These are phyloP conservation scores for Exophiala xenobiotica DNA, from an alignment of 2,329 filamentous ascomycete genomes.

Conservation along the genomic window DNA sequence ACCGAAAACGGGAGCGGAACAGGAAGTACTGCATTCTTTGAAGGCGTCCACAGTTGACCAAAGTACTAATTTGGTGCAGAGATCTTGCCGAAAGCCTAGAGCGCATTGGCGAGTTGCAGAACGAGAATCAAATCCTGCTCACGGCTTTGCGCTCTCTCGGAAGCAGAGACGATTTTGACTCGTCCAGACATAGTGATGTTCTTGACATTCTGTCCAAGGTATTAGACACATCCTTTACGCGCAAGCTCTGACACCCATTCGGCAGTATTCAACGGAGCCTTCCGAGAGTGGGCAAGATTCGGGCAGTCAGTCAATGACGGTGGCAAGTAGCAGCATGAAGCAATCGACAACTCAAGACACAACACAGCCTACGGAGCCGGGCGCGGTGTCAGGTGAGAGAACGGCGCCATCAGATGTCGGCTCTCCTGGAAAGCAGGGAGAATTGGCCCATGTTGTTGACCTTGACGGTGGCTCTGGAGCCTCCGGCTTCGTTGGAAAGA, in stretches of 20 bases:
- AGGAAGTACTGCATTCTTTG: slow-evolving; percentile 21
- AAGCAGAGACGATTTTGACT: slow-evolving; percentile 11
- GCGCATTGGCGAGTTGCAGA: slow-evolving; percentile 17
- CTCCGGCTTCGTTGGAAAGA: slow-evolving; percentile 25
- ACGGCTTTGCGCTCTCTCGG: slow-evolving; percentile 14
- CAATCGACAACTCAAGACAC: neutral
- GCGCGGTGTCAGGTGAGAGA: slow-evolving; percentile 6
- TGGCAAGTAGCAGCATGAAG: neutral
- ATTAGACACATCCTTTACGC: neutral
- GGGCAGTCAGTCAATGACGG: slow-evolving; percentile 12
- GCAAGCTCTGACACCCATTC: neutral
- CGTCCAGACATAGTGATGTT: slow-evolving; percentile 15
- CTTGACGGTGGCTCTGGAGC: slow-evolving; percentile 20
- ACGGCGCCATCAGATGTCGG: slow-evolving; percentile 14
- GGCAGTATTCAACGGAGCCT: slow-evolving; percentile 13
- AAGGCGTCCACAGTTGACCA: neutral
- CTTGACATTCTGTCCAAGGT: slow-evolving; percentile 20
- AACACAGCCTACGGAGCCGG: neutral
- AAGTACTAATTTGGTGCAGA: slow-evolving; percentile 7
- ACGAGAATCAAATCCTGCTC: slow-evolving; percentile 15
- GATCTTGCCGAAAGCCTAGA: slow-evolving; percentile 23
- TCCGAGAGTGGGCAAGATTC: slow-evolving; percentile 1
- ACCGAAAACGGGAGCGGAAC: slow-evolving; percentile 28
- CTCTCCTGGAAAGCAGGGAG: slow-evolving; percentile 19
- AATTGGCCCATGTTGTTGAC: slow-evolving; percentile 15